These are phyloP conservation scores for Ilyonectria sp. DNA, from an alignment of 2,329 filamentous ascomycete genomes.

Conservation along the genomic window DNA sequence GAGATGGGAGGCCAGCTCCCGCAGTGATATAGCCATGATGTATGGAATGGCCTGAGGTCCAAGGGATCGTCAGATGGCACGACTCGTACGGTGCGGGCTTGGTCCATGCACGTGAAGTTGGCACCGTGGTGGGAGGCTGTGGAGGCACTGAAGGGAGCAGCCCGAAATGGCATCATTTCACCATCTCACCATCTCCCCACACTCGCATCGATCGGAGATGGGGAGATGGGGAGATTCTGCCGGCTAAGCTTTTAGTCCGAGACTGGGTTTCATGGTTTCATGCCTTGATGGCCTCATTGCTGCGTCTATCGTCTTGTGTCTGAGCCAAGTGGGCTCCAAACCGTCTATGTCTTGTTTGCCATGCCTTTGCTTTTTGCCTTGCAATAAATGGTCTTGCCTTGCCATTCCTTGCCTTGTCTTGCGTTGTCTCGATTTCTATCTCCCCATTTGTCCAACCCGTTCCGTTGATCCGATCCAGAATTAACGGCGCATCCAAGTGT, in stretches of 20 bases:
- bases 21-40: slow-evolving; percentile 4
- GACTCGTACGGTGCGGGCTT: slow-evolving; percentile 32
- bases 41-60: slow-evolving; percentile 17
- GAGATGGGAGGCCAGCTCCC: slow-evolving; percentile 2
- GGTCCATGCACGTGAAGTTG: slow-evolving; percentile 36
- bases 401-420: slow-evolving; percentile 8
- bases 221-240: slow-evolving; percentile 8
- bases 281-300: slow-evolving; percentile 17
- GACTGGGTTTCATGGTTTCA: slow-evolving; percentile 18
- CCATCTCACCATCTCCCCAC: slow-evolving; percentile 41
- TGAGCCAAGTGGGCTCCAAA: background rate
- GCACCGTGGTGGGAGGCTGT: slow-evolving; percentile 29
- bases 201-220: slow-evolving; percentile 28
- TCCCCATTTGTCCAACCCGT: background rate
- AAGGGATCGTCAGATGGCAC: slow-evolving; percentile 34
- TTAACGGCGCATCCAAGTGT: slow-evolving; percentile 3
- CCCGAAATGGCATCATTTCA: slow-evolving; percentile 38
- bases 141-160: slow-evolving; percentile 3
- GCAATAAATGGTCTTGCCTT: background rate
- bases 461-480: slow-evolving; percentile 12
- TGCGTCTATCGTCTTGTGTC: background rate
- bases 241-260: slow-evolving; percentile 17
- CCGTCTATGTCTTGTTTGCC: background rate
- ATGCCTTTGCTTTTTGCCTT: background rate
- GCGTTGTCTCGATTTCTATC: background rate